phyloP scores from a whole-genome alignment of 1,284 basidiomycete genomes.

The Thecaphora frezii region DNA sequence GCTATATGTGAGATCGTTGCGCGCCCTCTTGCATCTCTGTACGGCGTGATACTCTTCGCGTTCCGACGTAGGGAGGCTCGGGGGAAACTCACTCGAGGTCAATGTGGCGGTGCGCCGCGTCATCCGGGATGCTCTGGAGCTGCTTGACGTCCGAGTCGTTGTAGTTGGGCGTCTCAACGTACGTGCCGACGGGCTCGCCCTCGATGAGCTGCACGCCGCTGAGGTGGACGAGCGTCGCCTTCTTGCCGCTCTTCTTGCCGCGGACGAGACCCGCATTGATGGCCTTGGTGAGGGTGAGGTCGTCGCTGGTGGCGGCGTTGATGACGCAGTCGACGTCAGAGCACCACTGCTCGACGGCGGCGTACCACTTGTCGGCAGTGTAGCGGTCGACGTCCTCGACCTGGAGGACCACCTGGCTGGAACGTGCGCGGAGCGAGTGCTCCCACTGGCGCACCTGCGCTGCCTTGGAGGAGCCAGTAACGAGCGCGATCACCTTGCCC shows the following conservation, averaged over 20 bases:
- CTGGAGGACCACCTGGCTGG: not conserved
- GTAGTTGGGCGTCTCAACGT: conserved; percentile 8
- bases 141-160: conserved; percentile 6
- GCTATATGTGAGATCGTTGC: no score
- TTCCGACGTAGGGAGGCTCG: not conserved
- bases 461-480: conserved; percentile 2
- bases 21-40: no score
- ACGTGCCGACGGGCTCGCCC: conserved; percentile 6
- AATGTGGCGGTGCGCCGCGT: conserved; percentile 16
- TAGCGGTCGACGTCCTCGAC: not conserved
- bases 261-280: conserved; percentile 10
- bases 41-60: no score
- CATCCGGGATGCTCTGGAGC: conserved; percentile 10
- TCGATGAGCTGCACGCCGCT: conserved; percentile 18
- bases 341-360: conserved; percentile 1
- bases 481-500: conserved; percentile 1
- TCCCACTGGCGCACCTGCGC: not conserved
- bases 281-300: conserved; percentile 13
- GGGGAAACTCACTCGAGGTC: conserved; percentile 10
- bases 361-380: conserved; percentile 7
- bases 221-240: conserved; percentile 10
- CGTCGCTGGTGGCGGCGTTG: conserved; percentile 16
- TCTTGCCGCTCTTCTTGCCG: not conserved
- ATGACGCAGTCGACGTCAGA: conserved; percentile 4
- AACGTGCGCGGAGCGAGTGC: not conserved